These are phyloP conservation scores for Barnettozyma salicaria DNA, from an alignment of 805 yeast species.

Conservation along the genomic window DNA sequence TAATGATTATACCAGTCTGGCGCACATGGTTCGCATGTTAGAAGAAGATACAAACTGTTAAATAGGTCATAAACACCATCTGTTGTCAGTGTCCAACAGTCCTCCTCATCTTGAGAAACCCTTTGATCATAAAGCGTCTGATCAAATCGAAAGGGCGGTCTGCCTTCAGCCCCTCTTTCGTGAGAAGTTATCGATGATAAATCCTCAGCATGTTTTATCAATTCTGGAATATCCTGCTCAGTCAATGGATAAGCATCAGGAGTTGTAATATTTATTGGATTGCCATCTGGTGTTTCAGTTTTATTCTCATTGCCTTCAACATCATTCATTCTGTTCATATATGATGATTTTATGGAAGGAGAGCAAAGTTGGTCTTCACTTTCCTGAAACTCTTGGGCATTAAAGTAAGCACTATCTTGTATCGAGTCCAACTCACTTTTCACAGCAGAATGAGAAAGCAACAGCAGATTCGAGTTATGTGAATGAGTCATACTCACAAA, in stretches of 20 bases:
- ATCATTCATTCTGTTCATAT: conserved; percentile 2
- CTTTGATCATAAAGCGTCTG: too few relatives aligned
- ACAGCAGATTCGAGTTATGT: too few relatives aligned
- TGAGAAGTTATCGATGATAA: background rate
- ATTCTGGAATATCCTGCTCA: conserved; percentile 6
- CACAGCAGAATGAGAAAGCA: background rate
- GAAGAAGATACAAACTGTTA: too few relatives aligned
- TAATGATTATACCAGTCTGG: too few relatives aligned
- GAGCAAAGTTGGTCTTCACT: background rate
- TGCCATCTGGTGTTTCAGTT: too few relatives aligned
- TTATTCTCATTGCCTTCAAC: background rate
- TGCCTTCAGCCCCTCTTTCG: background rate
- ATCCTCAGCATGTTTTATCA: conserved; percentile 1
- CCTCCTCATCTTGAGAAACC: conserved; percentile 4
- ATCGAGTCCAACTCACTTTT: conserved; percentile 6
- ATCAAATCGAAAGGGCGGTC: too few relatives aligned
- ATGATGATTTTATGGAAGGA: conserved; percentile 9
- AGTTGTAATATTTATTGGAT: background rate
- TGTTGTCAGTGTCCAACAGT: conserved; percentile 9
- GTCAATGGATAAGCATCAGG: conserved; percentile 12
- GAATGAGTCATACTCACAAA: background rate
- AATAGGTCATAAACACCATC: conserved; percentile 5
- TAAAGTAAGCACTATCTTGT: conserved; percentile 8
- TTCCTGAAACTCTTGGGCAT: conserved; percentile 1
- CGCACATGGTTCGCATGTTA: too few relatives aligned